Evolutionary conservation across 2,329 filamentous ascomycete genomes (phyloP), one percentile per base, ranked within the genome.

Genomic region (Blastomyces emzantsi): DNA sequence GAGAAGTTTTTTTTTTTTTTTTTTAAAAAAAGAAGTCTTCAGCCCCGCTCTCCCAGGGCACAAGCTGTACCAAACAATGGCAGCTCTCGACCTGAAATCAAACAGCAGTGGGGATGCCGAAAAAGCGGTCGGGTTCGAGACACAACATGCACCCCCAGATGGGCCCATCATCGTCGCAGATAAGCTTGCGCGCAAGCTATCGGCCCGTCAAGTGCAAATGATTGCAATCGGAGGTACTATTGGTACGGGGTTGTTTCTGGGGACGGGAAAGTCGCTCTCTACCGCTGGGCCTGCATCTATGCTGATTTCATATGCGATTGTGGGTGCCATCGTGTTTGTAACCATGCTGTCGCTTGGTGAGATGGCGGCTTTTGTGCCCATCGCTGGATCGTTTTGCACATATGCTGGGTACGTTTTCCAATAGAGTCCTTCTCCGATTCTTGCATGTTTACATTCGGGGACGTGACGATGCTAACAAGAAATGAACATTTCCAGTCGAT

Each of bases 171-270:
- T 75, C 54, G 71, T 73, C 30, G 75, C 77, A 2, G 81, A 85
- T 68, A 76, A 75, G 62, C 76, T 87, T 13, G 78, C 78, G 25
- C 82, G 85, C 5, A 80, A 82, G 52, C 77, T 87, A 15, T 84
- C 82, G 2, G 76, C 83, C 19, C 81, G 85, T n/a, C 85, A 87
- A 71, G 83, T 87, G 13, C 85, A 87, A 74, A 87, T 88, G 84
- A 86, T 88, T 65, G 86, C 85, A 54, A 78, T 79, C 63, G 77
- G 75, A 6, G 77, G 77, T 28, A 78, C 76, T 7, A 79, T 79
- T 56, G 75, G 67, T 9, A 87, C 85, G 0, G 85, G 85, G 2
- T 73, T 87, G 3, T 87, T 87, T 67, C 76, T 88, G 6, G 85
- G 85, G 39, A 85, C 83, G 0, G 85, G 85, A 11, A 83, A 83